phyloP scores from a whole-genome alignment of 2,329 filamentous ascomycete species.

The Sporothrix mexicana region DNA sequence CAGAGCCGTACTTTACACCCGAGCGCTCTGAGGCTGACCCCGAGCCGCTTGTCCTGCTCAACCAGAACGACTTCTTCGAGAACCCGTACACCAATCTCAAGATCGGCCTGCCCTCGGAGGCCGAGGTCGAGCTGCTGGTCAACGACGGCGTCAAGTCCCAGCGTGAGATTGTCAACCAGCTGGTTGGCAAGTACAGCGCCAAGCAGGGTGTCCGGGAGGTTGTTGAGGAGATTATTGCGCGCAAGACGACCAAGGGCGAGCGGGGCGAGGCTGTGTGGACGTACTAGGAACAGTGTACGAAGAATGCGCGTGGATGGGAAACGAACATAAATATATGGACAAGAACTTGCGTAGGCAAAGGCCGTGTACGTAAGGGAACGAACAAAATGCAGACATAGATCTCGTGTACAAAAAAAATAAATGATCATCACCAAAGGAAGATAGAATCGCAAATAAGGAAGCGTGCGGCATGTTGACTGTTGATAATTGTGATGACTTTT shows the following conservation, averaged over 20 bases:
- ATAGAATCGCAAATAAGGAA: neutral
- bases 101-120: slow-evolving; percentile 77
- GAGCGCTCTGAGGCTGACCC: slow-evolving; percentile 45
- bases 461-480: neutral
- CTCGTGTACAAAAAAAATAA: neutral
- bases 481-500: neutral
- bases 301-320: neutral
- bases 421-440: neutral
- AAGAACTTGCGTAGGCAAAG: too few relatives aligned
- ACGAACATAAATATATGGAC: neutral
- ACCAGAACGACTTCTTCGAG: slow-evolving; percentile 64
- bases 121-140: slow-evolving; percentile 58
- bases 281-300: slow-evolving; percentile 32
- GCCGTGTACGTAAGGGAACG: neutral
- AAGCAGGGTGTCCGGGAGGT: slow-evolving; percentile 74
- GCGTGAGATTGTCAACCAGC: slow-evolving; percentile 66
- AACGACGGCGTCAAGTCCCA: slow-evolving; percentile 49
- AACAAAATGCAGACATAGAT: slow-evolving; percentile 14
- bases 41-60: slow-evolving; percentile 64
- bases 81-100: slow-evolving; percentile 68
- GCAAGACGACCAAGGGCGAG: slow-evolving; percentile 59
- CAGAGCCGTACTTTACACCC: slow-evolving; percentile 69
- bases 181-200: slow-evolving; percentile 63
- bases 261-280: slow-evolving; percentile 44
- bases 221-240: slow-evolving; percentile 68